Evolutionary conservation across 306 rosid species (phyloP).

Genomic region (Trichosanthes truncata): DNA sequence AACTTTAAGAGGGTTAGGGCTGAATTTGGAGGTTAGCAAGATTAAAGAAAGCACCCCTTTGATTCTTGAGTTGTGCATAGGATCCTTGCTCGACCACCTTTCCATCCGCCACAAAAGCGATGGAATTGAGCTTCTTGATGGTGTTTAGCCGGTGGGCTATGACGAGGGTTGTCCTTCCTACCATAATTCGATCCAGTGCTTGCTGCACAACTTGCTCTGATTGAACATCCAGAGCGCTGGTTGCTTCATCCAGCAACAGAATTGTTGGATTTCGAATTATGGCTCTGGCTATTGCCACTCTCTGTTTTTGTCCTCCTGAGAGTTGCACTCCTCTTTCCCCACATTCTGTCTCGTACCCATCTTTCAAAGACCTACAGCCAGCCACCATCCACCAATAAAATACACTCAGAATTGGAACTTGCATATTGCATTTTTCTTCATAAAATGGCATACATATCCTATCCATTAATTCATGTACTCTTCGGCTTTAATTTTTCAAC

Average conservation of each 20-base stretch:
- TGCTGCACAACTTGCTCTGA: constrained; percentile 87
- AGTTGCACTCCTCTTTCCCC: constrained; percentile 97
- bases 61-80: constrained; percentile 63
- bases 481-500: neutral
- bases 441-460: neutral
- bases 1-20: neutral
- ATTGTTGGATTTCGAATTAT: constrained; percentile 73
- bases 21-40: constrained; percentile 50
- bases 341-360: constrained; percentile 79
- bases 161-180: constrained; percentile 77
- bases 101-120: constrained; percentile 74
- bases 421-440: neutral
- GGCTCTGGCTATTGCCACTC: constrained; percentile 91
- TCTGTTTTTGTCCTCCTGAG: constrained; percentile 95
- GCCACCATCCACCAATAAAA: neutral
- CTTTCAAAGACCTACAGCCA: constrained; percentile 50
- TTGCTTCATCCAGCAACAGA: constrained; percentile 78
- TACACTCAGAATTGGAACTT: neutral
- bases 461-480: neutral
- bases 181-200: constrained; percentile 80
- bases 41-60: constrained; percentile 72
- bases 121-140: constrained; percentile 64
- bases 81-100: constrained; percentile 78
- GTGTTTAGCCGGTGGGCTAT: constrained; percentile 92
- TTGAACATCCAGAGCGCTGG: constrained; percentile 84